Evolutionary conservation across 441 rosid genomes (phyloP), one percentile per base, ranked within the genome.

Genomic region (Eutrema salsugineum): DNA sequence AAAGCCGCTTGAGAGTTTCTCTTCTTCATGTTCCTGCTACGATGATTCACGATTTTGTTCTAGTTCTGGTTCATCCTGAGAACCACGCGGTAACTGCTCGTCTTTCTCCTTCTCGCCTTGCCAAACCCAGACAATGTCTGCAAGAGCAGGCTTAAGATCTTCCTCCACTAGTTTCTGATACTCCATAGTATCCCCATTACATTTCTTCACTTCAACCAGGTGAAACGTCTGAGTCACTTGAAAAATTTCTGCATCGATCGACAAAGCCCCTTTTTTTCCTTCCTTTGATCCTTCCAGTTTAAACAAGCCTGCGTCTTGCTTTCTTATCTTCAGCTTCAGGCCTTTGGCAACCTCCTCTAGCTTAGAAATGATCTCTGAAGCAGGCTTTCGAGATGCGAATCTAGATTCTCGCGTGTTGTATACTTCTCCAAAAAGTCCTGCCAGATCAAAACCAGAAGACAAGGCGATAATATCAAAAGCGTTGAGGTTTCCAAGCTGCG

Each of bases 71-170:
- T 28, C 58, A 16, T 46, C 57, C 15, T 54, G 55, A 17, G 53
- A 66, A 6, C 51, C 61, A 28, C 12, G 30, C 11, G 3, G 38
- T 32, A 33, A 5, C 58, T 2, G 24, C 16, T 68, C 67, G n/a
- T 76, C 80, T 39, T 70, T 82, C 56, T 78, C 81, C 66, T 78
- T 79, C 36, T 91, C 88, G 7, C 85, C 89, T 64, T 91, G 90
- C 97, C 98, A 93, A 63, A 83, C 84, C 92, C 91, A 93, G 17
- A 89, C 95, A 33, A 93, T 83, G 38, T 93, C 98, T 8, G 78
- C 74, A 8, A 93, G 82, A 32, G 90, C 91, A 50, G 97, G 98
- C 65, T 81, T 82, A 49, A 93, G 83, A 60, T 76, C 85, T 19
- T 89, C 85, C 59, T 82, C 87, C 74, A 93, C 12, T 40, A 84